Evolutionary conservation across 306 rosid species (phyloP), one percentile per base, ranked within the genome.

Genomic region (Fragaria iinumae): DNA sequence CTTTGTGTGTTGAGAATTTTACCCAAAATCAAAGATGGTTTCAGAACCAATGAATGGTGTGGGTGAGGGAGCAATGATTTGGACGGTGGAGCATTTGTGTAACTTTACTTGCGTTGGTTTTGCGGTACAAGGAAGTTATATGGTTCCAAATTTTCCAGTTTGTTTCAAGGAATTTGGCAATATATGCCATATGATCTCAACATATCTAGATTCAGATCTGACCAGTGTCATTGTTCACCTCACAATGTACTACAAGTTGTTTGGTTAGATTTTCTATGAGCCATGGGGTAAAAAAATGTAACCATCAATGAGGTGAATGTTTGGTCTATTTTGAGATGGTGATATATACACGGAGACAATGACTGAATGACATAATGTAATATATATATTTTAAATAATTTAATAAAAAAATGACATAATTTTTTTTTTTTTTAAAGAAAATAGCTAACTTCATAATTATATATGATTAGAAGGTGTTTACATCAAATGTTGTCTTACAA

Each of bases 1-100:
- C 70, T 55, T 2, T 69, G 79, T 34, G 79, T 67, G 79, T 67
- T 32, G 23, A 38, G 48, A 36, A 41, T 76, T 71, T 8, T 57
- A 23, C 52, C 52, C 52, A 59, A 60, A 50, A 68, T 25, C 76
- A 59, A 38, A 48, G 67, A 21, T 11, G 62, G 27, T 27, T 53
- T 34, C 21, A 53, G 49, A 20, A 18, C 36, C 66, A 38, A 72
- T 55, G 36, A 11, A 72, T n/a, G 62, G 39, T 53, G 65, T 20
- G 21, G 65, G 75, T 6, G n/a, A 20, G 47, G 65, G 6, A 6
- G 50, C 50, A 53, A 72, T 55, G 50, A 72, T 72, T 2, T n/a
- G 6, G 18, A 10, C 10, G 27, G 60, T 70, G 47, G 47, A 71
- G 23, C 5, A 69, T 34, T 65, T 8, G 69, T 65, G 48, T 67